A percentile compares a stretch with the other conserved stretches of the same genome.
These are phyloP conservation scores for Fusarium foetens DNA, from an alignment of 2,329 filamentous ascomycete genomes.

Conservation along the genomic window DNA sequence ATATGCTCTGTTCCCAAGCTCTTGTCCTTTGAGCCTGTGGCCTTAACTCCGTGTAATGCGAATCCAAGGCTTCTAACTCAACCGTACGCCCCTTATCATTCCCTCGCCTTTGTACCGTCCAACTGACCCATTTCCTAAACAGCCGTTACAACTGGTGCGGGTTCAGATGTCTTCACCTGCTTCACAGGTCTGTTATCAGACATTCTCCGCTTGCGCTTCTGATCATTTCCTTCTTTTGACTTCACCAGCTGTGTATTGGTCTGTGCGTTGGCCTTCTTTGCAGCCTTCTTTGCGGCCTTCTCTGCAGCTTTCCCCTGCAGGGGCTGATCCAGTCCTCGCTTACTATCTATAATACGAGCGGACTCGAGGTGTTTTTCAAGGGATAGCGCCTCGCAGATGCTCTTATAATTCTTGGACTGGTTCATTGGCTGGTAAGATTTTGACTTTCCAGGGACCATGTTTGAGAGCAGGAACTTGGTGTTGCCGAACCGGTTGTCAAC, in stretches of 20 bases:
- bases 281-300: conserved; percentile 51
- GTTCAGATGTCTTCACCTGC: conserved; percentile 38
- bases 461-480: conserved; percentile 88
- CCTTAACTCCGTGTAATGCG: conserved; percentile 39
- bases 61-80: conserved; percentile 16
- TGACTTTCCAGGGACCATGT: conserved; percentile 86
- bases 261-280: conserved; percentile 51
- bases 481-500: conserved; percentile 90
- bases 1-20: neutral
- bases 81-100: conserved; percentile 7
- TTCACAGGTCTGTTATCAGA: conserved; percentile 48
- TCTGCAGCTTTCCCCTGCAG: conserved; percentile 50
- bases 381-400: conserved; percentile 72
- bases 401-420: conserved; percentile 74
- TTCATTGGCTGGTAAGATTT: conserved; percentile 70
- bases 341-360: conserved; percentile 73
- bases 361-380: conserved; percentile 70
- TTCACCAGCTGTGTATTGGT: conserved; percentile 59
- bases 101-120: neutral
- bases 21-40: conserved; percentile 3
- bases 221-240: conserved; percentile 47
- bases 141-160: conserved; percentile 36
- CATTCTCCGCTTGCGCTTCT: conserved; percentile 50
- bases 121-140: neutral
- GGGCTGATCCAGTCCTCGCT: conserved; percentile 68